Evolutionary conservation across 352 stramenopile genomes (phyloP).

Genomic region (Phytophthora multivora): DNA sequence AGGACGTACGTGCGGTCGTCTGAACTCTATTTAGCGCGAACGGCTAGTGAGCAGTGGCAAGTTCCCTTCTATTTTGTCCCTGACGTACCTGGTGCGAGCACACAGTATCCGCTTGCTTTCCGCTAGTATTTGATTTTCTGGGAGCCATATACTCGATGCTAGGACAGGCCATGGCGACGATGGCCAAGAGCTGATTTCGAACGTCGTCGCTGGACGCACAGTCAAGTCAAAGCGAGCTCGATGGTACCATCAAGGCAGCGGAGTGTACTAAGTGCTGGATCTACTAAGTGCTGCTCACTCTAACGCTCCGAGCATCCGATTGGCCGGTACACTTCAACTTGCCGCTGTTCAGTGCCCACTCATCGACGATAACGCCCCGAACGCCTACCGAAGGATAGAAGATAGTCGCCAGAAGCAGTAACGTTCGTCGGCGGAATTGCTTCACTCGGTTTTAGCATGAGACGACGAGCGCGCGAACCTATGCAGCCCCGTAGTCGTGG

Average conservation of each 20-base stretch:
- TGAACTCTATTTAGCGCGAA: conserved; percentile 31
- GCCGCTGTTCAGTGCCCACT: conserved; percentile 5
- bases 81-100: conserved; percentile 18
- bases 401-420: conserved; percentile 3
- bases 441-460: not conserved
- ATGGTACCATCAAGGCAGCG: too few species aligned
- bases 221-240: conserved; percentile 14
- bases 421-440: not conserved
- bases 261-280: not conserved
- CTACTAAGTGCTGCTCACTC: not conserved
- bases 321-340: conserved; percentile 16
- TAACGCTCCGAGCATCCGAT: conserved; percentile 6
- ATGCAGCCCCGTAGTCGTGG: not conserved
- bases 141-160: not conserved
- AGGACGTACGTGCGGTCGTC: conserved; percentile 3
- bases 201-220: conserved; percentile 1
- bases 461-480: not conserved
- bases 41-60: conserved; percentile 17
- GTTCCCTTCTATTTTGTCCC: conserved; percentile 39
- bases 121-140: not conserved
- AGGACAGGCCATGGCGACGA: conserved; percentile 35
- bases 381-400: conserved; percentile 8
- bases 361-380: conserved; percentile 10
- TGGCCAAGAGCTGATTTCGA: conserved; percentile 9
- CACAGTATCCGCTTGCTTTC: not conserved